Percentiles rank a stretch among this genome's conserved stretches.
These are phyloP conservation scores for Kurtzmaniella natalensis DNA, from an alignment of 1,139 yeast species.

Conservation along the genomic window DNA sequence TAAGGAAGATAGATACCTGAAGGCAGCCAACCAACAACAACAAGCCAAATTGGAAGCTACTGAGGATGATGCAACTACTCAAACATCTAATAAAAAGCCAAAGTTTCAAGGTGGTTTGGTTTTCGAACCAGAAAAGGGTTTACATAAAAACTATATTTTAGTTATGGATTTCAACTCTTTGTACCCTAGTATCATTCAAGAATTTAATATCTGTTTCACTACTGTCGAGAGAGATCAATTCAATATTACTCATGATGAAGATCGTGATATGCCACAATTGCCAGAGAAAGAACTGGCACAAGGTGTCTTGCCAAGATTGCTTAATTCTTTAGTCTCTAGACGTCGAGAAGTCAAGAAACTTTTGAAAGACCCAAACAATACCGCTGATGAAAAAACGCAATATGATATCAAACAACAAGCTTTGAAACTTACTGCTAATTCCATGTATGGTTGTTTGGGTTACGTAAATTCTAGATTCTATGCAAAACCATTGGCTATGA, in stretches of 20 bases:
- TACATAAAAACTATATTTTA: constrained; percentile 80
- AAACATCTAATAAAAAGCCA: constrained; percentile 63
- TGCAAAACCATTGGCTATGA: constrained; percentile 94
- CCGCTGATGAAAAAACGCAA: constrained; percentile 63
- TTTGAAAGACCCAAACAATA: constrained; percentile 69
- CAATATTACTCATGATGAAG: constrained; percentile 45
- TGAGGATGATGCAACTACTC: constrained; percentile 46
- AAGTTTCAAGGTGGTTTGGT: constrained; percentile 96
- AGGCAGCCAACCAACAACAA: constrained; percentile 33
- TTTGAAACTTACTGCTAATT: constrained; percentile 92
- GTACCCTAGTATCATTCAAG: constrained; percentile 97
- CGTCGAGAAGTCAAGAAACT: constrained; percentile 91
- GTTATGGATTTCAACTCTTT: constrained; percentile 98
- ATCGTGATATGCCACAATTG: constrained; percentile 64
- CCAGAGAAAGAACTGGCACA: constrained; percentile 58
- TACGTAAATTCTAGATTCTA: constrained; percentile 88
- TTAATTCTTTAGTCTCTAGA: constrained; percentile 80
- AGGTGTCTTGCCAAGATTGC: constrained; percentile 84
- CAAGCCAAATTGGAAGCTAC: constrained; percentile 35
- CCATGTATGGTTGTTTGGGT: constrained; percentile 99
- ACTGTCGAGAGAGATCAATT: constrained; percentile 74
- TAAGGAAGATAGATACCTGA: constrained; percentile 56
- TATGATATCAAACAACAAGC: constrained; percentile 97
- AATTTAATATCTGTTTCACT: constrained; percentile 93
- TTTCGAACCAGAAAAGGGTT: constrained; percentile 93